Conservation (phyloP, 305 asterid species). For the Fraxinus xanthoxyloides region DNA sequence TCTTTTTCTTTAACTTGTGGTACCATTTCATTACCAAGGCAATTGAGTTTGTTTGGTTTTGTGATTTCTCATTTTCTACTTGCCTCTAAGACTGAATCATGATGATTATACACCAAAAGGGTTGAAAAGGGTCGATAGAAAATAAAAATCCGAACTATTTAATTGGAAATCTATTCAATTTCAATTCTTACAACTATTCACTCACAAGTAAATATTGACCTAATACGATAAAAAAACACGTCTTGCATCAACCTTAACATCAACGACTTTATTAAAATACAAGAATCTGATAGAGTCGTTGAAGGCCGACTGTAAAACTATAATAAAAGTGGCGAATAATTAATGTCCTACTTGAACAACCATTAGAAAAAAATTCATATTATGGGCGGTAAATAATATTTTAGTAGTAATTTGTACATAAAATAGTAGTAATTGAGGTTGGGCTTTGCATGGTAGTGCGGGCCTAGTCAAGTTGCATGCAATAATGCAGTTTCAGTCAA, state of each 20-base stretch:
- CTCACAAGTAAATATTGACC: background rate
- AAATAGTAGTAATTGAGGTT: background rate
- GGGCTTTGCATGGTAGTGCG: slow-evolving; percentile 20
- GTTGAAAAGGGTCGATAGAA: background rate
- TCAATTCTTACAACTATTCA: background rate
- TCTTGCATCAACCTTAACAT: background rate
- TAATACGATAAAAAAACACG: background rate
- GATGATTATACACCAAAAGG: background rate
- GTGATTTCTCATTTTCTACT: background rate
- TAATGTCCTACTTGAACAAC: too few relatives aligned
- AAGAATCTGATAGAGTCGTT: too few relatives aligned
- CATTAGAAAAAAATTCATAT: too few relatives aligned
- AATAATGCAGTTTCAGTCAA: background rate
- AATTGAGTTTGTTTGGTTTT: background rate
- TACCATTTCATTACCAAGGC: background rate
- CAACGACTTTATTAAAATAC: background rate
- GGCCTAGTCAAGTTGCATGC: slow-evolving; percentile 27
- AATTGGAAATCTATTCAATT: background rate
- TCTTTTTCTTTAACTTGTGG: background rate
- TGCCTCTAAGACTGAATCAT: background rate
- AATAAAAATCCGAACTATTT: background rate
- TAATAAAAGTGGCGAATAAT: too few relatives aligned
- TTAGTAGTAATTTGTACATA: background rate
- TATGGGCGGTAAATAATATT: background rate
- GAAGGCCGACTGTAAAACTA: too few relatives aligned